Base-by-base conservation (phyloP, 139 green algal genomes). In the Chlamydomonas schloesseri region DNA sequence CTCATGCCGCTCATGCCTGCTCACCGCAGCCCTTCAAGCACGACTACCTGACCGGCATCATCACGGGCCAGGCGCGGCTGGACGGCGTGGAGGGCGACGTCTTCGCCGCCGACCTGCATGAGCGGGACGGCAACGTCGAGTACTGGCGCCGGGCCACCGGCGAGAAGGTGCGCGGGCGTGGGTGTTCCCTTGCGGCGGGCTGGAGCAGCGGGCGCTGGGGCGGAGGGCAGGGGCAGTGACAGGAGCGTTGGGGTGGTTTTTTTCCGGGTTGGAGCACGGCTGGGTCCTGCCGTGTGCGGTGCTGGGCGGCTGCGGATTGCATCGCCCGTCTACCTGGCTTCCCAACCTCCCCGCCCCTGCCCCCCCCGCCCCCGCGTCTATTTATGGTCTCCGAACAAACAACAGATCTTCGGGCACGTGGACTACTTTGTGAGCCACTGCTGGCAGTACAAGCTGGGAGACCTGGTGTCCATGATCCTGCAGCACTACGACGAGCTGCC, bases 381-480 rank as follows among this genome's bases (percentile, higher is more conserved):
- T n/a, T n/a, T n/a, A n/a, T n/a, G n/a, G n/a, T n/a, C n/a, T n/a
- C n/a, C n/a, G n/a, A n/a, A n/a, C n/a, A n/a, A n/a, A n/a, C n/a
- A n/a, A n/a, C 60, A 84, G 78, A 65, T 84, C 11, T 65, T 55
- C 78, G 77, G 77, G 31, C 71, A 64, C 53, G 42, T 76, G 28
- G 68, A 46, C 28, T 87, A 87, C 72, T 81, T 82, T 36, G 70
- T 87, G 21, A 79, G 55, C 17, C 79, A 90, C 36, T 89, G 84
- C 74, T 84, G 75, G 77, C 71, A 84, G 42, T 90, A 90, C 71
- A 90, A 87, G 79, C 84, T 90, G 70, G 84, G 84, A 29, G 86
- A 90, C 60, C 79, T 90, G 70, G 81, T 90, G 62, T 68, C 46
- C 65, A 84, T 90, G 47, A 81, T 90, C 33, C 73, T 90, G 47